Base-by-base conservation (phyloP, 169 alveolate species). In the Plasmodium malariae region DNA sequence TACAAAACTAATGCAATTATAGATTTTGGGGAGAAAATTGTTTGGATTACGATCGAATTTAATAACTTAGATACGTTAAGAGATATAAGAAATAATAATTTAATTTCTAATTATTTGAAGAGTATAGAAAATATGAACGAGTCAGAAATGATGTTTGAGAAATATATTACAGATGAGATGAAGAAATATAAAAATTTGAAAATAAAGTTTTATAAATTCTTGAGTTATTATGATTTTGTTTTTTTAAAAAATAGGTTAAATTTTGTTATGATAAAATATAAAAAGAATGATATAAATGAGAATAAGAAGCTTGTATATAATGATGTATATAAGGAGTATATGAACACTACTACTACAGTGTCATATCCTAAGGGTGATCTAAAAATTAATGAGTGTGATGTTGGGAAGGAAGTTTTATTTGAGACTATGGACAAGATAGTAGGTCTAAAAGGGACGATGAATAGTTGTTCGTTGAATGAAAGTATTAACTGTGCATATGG, bases 11-110 rank as follows among this genome's bases (percentile, higher is more conserved):
- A 69, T 68, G 91, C 85, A 32, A 83, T 83, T 0, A 68, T 83
- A 19, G 91, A 83, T 26, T 54, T 83, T 36, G 86, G 91, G 34
- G 72, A 69, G 32, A 65, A 69, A 60, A 68, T 69, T 37, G 91
- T 83, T 12, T 83, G 91, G 91, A 63, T 69, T n/a, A 67, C 91
- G 0, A 49, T 83, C 37, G 91, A 83, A 83, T 83, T 83, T 54
- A 83, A 83, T 14, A 70, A 83, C 30, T 59, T 83, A 19, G 65
- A 55, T 40, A 28, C n/a, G 14, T 24, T 69, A 34, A 67, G 26
- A 72, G 68, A 54, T n/a, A 54, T 65, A 7, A 69, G 17, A 37
- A 83, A 83, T 68, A 40, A 69, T 37, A 0, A 54, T 4, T 37
- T 83, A 24, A 17, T 26, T 2, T 24, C 69, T 4, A 54, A 67